These are phyloP conservation scores for Saksenaea oblongispora DNA, from an alignment of 371 early-diverging fungal species.

Conservation along the genomic window DNA sequence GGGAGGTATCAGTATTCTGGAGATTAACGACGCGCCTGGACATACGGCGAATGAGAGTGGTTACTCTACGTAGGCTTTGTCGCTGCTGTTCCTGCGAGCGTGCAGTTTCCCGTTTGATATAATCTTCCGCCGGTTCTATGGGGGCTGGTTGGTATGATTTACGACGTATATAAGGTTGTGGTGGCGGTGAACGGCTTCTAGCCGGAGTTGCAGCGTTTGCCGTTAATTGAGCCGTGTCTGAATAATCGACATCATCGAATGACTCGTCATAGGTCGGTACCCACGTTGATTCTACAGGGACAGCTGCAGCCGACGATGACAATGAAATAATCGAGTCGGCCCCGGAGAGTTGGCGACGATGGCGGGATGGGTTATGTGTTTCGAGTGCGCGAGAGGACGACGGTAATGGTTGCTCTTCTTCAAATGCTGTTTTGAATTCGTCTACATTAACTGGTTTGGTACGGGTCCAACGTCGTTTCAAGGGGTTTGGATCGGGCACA, in stretches of 20 bases:
- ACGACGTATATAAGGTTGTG: not conserved
- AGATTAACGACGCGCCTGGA: constrained; percentile 33
- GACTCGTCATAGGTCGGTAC: constrained; percentile 7
- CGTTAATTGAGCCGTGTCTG: constrained; percentile 37
- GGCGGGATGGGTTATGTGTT: not conserved
- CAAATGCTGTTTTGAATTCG: not conserved
- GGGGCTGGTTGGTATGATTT: constrained; percentile 25
- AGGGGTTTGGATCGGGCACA: not conserved
- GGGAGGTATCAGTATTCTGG: constrained; percentile 19
- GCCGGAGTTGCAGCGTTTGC: constrained; percentile 26
- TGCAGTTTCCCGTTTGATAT: constrained; percentile 10
- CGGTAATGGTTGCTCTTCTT: not conserved
- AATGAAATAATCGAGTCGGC: not conserved
- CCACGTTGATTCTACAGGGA: not conserved
- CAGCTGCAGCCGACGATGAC: not conserved
- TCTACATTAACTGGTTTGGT: constrained; percentile 2
- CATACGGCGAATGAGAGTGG: constrained; percentile 18
- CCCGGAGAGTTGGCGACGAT: constrained; percentile 1
- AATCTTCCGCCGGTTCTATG: constrained; percentile 22
- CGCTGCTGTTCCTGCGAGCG: constrained; percentile 8
- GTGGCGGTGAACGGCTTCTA: constrained; percentile 8
- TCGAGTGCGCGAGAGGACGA: not conserved
- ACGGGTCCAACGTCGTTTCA: constrained; percentile 3
- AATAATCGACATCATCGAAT: constrained; percentile 26
- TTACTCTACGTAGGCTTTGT: constrained; percentile 4